Percentiles rank a stretch among this genome's conserved stretches.
phyloP scores from a whole-genome alignment of 106 monocot genomes.

The Dactylorhiza incarnata region DNA sequence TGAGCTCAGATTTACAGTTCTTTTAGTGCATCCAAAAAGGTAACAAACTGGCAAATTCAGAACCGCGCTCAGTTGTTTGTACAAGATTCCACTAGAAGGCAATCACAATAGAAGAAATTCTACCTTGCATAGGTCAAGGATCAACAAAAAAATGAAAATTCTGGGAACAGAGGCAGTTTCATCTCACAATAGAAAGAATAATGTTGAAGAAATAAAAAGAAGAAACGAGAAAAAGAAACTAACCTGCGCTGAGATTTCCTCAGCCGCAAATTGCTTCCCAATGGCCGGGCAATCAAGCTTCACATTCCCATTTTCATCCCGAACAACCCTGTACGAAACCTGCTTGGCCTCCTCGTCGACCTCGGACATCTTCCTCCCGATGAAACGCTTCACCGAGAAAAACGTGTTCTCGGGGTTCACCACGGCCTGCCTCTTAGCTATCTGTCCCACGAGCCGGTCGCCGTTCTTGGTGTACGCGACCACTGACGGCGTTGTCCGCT shows the following conservation, averaged over 20 bases:
- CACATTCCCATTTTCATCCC: conserved; percentile 87
- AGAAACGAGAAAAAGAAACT: neutral
- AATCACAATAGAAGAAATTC: neutral
- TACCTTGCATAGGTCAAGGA: neutral
- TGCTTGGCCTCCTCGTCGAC: conserved; percentile 94
- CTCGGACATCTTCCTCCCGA: conserved; percentile 88
- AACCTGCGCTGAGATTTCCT: conserved; percentile 97
- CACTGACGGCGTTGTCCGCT: conserved; percentile 92
- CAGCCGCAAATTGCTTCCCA: conserved; percentile 91
- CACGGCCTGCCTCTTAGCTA: conserved; percentile 93
- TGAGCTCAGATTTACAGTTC: neutral
- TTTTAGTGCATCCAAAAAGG: neutral
- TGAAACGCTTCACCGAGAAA: conserved; percentile 90
- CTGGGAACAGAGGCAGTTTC: neutral
- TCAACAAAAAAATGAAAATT: neutral
- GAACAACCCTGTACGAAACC: conserved; percentile 69
- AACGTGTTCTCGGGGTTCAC: conserved; percentile 97
- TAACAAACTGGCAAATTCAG: neutral
- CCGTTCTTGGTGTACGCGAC: conserved; percentile 93
- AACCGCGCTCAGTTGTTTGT: neutral
- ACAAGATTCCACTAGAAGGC: neutral
- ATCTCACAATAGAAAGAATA: neutral
- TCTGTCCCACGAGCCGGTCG: conserved; percentile 86
- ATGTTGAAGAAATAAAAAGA: neutral
- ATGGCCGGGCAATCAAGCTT: conserved; percentile 92